These are phyloP conservation scores for Stachybotrys echinatus DNA, from an alignment of 2,329 filamentous ascomycete species.

Conservation along the genomic window DNA sequence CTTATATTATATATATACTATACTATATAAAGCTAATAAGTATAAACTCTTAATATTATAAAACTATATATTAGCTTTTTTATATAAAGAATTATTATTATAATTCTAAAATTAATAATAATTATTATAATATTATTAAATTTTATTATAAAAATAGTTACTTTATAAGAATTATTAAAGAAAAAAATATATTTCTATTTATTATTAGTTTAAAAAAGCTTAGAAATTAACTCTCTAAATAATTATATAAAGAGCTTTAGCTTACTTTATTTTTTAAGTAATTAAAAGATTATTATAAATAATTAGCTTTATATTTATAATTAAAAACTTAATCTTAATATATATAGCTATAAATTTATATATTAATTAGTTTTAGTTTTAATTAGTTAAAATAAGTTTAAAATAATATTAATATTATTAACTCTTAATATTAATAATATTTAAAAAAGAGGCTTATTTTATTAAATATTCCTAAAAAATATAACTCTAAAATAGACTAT, in stretches of 20 bases:
- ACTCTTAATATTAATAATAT: too few relatives aligned
- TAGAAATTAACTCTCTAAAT: background rate
- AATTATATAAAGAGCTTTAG: background rate
- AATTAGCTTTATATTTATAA: too few relatives aligned
- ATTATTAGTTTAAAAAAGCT: background rate
- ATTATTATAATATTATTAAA: background rate
- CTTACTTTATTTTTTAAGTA: background rate
- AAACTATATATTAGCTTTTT: background rate
- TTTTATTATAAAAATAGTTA: background rate
- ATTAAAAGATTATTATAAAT: too few relatives aligned
- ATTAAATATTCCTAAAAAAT: too few relatives aligned
- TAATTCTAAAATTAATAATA: background rate
- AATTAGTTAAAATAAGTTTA: background rate
- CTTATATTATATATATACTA: too few relatives aligned
- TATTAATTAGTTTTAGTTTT: background rate
- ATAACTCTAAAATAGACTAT: too few relatives aligned
- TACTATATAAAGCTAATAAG: too few relatives aligned
- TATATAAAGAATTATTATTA: background rate
- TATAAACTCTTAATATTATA: background rate
- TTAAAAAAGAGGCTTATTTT: too few relatives aligned
- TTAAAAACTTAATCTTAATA: too few relatives aligned
- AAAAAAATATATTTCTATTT: background rate
- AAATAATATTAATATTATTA: too few relatives aligned
- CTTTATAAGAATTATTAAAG: background rate
- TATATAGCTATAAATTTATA: too few relatives aligned